phyloP scores from a whole-genome alignment of 352 stramenopile species.

The Phytophthora tentaculata region DNA sequence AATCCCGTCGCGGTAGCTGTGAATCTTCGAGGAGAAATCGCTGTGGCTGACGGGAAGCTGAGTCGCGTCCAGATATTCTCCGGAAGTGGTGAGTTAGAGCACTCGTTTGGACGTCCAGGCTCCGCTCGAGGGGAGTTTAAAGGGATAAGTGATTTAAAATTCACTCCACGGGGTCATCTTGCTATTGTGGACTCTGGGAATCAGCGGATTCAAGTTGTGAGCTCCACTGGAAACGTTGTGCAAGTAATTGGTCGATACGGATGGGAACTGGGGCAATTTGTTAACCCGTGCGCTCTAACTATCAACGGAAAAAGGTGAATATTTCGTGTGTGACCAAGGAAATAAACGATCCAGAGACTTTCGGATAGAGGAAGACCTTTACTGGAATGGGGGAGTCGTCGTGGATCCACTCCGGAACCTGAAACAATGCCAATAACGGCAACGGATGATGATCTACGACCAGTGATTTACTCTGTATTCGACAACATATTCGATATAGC shows the following conservation, averaged over 20 bases:
- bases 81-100: conserved; percentile 48
- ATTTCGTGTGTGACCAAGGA: conserved; percentile 66
- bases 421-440: neutral
- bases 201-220: conserved; percentile 65
- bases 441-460: conserved; percentile 1
- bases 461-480: conserved; percentile 41
- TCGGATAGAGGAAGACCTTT: conserved; percentile 48
- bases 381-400: conserved; percentile 49
- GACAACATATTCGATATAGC: conserved; percentile 23
- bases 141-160: conserved; percentile 55
- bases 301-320: conserved; percentile 49
- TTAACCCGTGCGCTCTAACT: conserved; percentile 44
- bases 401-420: conserved; percentile 12
- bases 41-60: conserved; percentile 60
- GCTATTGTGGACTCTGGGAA: conserved; percentile 64
- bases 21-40: conserved; percentile 57
- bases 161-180: conserved; percentile 53
- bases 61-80: conserved; percentile 68
- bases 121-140: conserved; percentile 55
- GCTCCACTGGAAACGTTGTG: conserved; percentile 47
- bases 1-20: conserved; percentile 58
- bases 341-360: conserved; percentile 73
- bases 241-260: conserved; percentile 47
- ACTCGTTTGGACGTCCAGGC: conserved; percentile 56
- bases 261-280: conserved; percentile 37